Base-by-base conservation (phyloP, 2,329 filamentous ascomycete genomes). In the Uncinocarpus reesii region DNA sequence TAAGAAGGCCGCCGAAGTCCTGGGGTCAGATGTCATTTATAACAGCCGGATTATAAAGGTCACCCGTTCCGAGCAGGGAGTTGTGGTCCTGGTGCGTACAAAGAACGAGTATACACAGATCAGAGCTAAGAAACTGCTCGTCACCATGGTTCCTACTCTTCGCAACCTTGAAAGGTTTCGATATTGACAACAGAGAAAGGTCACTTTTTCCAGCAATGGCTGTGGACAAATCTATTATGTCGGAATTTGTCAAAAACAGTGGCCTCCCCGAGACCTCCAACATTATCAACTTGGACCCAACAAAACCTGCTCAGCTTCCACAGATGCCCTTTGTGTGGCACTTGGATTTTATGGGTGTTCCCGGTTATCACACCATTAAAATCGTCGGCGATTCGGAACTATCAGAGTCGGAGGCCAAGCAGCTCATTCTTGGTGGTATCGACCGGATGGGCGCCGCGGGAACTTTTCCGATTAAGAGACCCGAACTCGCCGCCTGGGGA, bases 141-240 rank as follows among this genome's bases (percentile, higher is more conserved):
- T 69, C 18, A 61, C 67, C 13, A 63, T 68, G n/a, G 70, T 69
- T 0, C 69, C 69, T 2, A 59, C 58, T 24, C 41, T 65, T 4
- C 51, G 61, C 0, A 62, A 61, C 37, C 59, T 73, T 7, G 2
- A 44, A n/a, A 0, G 56, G 55, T 1, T 67, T 68, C 53, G 65
- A 66, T 51, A 54, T 72, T 6, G 57, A 53, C 35, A 1, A 37
- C 0, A 18, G 53, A 0, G 70, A 74, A 49, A 44, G 5, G 2
- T 15, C 32, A 1, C 21, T 71, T n/a, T 4, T 71, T 73, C 44
- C 18, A 47, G 1, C 60, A 68, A 43, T 65, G 68, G 34, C 11
- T 16, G 15, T 45, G 35, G 26, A 44, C 24, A n/a, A 34, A 40
- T 18, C n/a, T 51, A 47, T 20, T 51, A 48, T 15, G 34, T 51